phyloP scores from a whole-genome alignment of 2,329 filamentous ascomycete species.

The Sordariomycetes sp. region DNA sequence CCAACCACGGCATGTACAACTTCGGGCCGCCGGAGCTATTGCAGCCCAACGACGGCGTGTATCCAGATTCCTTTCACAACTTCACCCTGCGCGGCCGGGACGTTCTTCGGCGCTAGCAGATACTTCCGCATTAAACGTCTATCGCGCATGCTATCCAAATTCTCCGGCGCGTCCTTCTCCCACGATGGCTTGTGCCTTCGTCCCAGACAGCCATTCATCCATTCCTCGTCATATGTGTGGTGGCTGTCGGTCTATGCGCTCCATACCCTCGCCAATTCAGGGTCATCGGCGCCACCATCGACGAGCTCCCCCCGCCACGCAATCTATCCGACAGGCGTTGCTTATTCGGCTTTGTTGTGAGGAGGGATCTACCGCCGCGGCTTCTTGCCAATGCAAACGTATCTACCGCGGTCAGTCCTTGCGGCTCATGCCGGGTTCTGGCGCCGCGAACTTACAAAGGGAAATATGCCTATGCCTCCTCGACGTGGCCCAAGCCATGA shows the following conservation, averaged over 20 bases:
- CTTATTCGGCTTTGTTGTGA: background rate
- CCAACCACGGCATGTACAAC: background rate
- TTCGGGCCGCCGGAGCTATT: background rate
- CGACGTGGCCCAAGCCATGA: background rate
- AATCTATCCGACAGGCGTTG: background rate
- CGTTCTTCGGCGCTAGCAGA: background rate
- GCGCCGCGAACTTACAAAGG: constrained; percentile 36
- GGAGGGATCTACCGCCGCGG: constrained; percentile 18
- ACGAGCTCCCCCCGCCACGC: background rate
- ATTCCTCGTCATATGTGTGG: too few relatives aligned
- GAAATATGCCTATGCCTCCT: constrained; percentile 41
- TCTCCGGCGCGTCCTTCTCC: too few relatives aligned
- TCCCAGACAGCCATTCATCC: too few relatives aligned
- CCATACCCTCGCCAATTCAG: too few relatives aligned
- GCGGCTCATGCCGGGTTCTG: background rate
- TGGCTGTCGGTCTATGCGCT: too few relatives aligned
- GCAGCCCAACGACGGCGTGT: background rate
- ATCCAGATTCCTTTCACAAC: background rate
- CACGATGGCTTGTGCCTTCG: too few relatives aligned
- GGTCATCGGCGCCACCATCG: background rate
- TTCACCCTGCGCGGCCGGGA: background rate
- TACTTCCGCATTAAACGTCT: background rate
- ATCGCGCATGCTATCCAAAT: too few relatives aligned
- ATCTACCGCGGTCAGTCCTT: constrained; percentile 25
- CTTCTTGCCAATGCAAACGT: constrained; percentile 53